Conservation (phyloP, 352 stramenopile species). For the Phytophthora sansomeana region DNA sequence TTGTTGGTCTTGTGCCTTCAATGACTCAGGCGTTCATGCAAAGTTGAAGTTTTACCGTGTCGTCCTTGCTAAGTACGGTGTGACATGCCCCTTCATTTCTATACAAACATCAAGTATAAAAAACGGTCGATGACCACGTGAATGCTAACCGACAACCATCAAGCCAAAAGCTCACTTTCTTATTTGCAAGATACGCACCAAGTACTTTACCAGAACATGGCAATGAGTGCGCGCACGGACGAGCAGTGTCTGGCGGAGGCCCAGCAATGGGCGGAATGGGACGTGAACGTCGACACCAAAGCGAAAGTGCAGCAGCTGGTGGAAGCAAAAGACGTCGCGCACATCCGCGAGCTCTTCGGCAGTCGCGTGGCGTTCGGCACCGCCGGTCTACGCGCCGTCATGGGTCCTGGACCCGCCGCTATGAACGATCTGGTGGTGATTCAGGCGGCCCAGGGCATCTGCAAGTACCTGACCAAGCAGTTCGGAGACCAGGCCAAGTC, state of each 20-base stretch:
- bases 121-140: conserved; percentile 27
- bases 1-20: neutral
- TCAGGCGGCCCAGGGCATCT: conserved; percentile 92
- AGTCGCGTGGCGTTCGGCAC: conserved; percentile 93
- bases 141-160: conserved; percentile 27
- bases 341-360: conserved; percentile 78
- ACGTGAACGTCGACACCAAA: conserved; percentile 86
- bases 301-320: conserved; percentile 72
- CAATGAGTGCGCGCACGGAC: conserved; percentile 40
- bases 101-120: conserved; percentile 42
- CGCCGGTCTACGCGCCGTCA: conserved; percentile 88
- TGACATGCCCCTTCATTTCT: conserved; percentile 26
- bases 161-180: conserved; percentile 6
- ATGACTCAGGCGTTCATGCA: conserved; percentile 6
- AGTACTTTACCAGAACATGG: neutral
- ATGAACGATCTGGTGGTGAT: conserved; percentile 96
- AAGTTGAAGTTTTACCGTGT: conserved; percentile 24
- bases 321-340: conserved; percentile 50
- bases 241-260: conserved; percentile 61
- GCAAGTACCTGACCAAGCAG: conserved; percentile 80
- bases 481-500: conserved; percentile 78
- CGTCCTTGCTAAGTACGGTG: conserved; percentile 6
- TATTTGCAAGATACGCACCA: conserved; percentile 25
- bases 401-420: conserved; percentile 86
- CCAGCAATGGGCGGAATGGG: conserved; percentile 87